Conservation (phyloP, 2,329 filamentous ascomycete species). For the Colletotrichum sp. region DNA sequence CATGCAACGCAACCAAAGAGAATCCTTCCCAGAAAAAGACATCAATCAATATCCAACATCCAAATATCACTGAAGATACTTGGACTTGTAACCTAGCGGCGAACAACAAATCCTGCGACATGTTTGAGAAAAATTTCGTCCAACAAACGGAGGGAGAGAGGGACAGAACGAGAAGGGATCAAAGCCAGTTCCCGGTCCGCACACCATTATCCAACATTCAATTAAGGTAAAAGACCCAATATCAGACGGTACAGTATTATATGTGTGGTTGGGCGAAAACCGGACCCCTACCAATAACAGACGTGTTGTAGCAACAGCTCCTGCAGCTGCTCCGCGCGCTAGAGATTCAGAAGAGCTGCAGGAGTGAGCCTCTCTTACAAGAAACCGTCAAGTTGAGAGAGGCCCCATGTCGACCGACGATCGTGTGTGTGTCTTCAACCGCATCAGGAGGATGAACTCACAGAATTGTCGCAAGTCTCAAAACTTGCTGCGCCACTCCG, state of each 20-base stretch:
- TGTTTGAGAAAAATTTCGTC: slow-evolving; percentile 1
- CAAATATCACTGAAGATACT: background rate
- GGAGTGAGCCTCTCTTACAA: background rate
- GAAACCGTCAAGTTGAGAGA: background rate
- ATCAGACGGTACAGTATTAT: background rate
- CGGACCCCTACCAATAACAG: background rate
- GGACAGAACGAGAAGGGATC: background rate
- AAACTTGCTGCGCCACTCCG: background rate
- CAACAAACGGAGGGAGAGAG: background rate
- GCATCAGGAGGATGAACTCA: background rate
- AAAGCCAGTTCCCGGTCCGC: background rate
- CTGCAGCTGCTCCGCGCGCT: background rate
- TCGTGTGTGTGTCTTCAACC: background rate
- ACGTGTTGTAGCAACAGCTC: background rate
- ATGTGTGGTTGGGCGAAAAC: background rate
- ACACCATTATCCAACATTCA: background rate
- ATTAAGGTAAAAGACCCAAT: background rate
- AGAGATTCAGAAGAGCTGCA: background rate
- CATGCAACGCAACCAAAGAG: background rate
- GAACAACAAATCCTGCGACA: background rate
- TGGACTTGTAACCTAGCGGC: background rate
- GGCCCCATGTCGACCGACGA: background rate
- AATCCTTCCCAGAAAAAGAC: background rate
- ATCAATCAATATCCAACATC: background rate
- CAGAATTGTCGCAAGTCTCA: background rate